Base-by-base conservation (phyloP, 2,329 filamentous ascomycete species). In the Scopulariopsis brevicaulis region DNA sequence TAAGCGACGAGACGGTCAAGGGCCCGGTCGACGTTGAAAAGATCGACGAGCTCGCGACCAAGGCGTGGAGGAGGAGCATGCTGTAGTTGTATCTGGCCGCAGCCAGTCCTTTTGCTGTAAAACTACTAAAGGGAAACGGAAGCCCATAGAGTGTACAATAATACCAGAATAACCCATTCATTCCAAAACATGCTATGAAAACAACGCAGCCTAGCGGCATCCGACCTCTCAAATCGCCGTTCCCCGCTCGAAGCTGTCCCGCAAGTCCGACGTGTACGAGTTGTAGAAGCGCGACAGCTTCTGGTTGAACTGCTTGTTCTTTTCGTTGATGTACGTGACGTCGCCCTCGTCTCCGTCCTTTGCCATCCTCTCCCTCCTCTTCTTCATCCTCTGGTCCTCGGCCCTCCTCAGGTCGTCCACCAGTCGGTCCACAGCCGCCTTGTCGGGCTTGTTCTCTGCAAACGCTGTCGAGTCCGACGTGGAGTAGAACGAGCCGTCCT, bases 271-370 rank as follows among this genome's bases (percentile, higher is more conserved):
- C 53, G 94, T 99, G 73, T 99, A 99, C 78, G 96, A 96, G 76
- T 99, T 94, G 74, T 99, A 99, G 76, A 97, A 99, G 64, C 94
- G 81, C 57, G 87, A 80, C 71, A 99, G 77, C 77, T 99, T 97
- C 77, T 96, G 86, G 83, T 99, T 99, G 78, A 99, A 99, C 79
- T 96, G 91, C 80, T 97, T 97, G 80, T 99, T 99, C 86, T 99
- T 96, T 75, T 96, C 91, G 75, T 99, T 99, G 82, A 99, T 99
- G 74, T 96, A 97, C 8, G 93, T 97, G 65, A 97, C 89, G 72
- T 99, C 94, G 32, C 84, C 87, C 54, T 92, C 89, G 62, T 96
- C 91, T 59, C 92, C 90, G 62, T 86, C 87, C 69, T 85, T 82
- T 14, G 83, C 82, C 69, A 88, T 84, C 57, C 91, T 81, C 63